Base-by-base conservation (phyloP, 23 red algal genomes). In the Agarophyton chilense region DNA sequence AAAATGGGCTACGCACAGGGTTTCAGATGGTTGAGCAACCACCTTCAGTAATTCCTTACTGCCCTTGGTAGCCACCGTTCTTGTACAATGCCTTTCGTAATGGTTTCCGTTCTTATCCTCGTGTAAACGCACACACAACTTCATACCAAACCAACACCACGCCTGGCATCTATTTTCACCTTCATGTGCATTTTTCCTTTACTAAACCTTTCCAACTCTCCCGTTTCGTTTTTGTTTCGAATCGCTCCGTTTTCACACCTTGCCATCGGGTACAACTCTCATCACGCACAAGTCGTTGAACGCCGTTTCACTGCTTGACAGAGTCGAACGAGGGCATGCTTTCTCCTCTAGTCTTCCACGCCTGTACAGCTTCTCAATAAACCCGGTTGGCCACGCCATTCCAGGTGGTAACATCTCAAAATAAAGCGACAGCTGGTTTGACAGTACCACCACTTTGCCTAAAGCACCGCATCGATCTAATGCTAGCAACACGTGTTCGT, bases 1-100 rank as follows among this genome's bases (percentile, higher is more conserved):
- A 95, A 92, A 62, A 99, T 99, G 93, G 97, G 97, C 47, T 96
- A 94, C 55, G 93, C 83, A 39, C 93, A 99, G 49, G 97, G 97
- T 34, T 99, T 99, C 84, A 75, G 93, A 49, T 99, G 97, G 97
- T 88, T 99, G 52, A 89, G 83, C 41, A 88, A 91, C 41, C 87
- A 96, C 80, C 83, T 93, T 82, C 77, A 67, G 65, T 91, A 45
- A 82, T 35, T 63, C 58, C 51, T 60, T 35, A 25, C 50, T 11
- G 8, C 9, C 24, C 21, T 17, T 79, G 16, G 36, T 80, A 41
- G 46, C 46, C 2, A 19, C 46, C 54, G 34, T 58, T 47, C 40
- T 31, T 49, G 44, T 52, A 77, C 72, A 77, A 45, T 77, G 72
- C 12, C 25, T 77, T 77, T 77, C 60, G 60, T 36, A 65, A 26